phyloP scores from a whole-genome alignment of 2,329 filamentous ascomycete species.

The Thelonectria olida region DNA sequence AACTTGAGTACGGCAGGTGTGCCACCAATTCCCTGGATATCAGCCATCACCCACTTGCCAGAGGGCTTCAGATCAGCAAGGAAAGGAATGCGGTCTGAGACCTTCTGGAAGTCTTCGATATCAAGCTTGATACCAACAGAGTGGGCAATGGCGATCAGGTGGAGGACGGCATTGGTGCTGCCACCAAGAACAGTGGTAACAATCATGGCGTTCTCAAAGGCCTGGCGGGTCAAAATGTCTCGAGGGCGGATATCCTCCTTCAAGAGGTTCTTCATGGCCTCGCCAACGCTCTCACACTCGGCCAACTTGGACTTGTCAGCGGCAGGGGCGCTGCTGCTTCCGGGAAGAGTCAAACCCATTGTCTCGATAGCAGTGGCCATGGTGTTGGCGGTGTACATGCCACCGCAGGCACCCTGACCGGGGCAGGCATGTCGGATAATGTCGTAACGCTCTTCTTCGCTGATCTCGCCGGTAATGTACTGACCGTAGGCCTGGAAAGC shows the following conservation, averaged over 20 bases:
- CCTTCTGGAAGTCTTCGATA: conserved; percentile 86
- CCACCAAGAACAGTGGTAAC: conserved; percentile 84
- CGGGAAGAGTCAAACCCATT: conserved; percentile 87
- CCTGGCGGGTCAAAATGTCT: conserved; percentile 82
- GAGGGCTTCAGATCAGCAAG: conserved; percentile 86
- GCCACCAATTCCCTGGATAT: conserved; percentile 85
- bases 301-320: conserved; percentile 75
- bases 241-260: conserved; percentile 79
- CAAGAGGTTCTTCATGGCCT: conserved; percentile 78
- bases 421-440: conserved; percentile 90
- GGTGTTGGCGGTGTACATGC: conserved; percentile 95
- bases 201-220: conserved; percentile 88
- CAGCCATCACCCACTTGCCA: conserved; percentile 87
- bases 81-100: conserved; percentile 82
- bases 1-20: conserved; percentile 89
- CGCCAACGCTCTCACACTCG: conserved; percentile 77
- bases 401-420: conserved; percentile 74
- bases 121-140: conserved; percentile 83
- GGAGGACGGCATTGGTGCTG: conserved; percentile 86
- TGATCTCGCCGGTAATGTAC: conserved; percentile 91
- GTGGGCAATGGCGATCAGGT: conserved; percentile 86
- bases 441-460: conserved; percentile 90
- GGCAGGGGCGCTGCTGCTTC: conserved; percentile 82
- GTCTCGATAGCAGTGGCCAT: conserved; percentile 93
- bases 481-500: conserved; percentile 98